Base-by-base conservation (phyloP, 106 monocot species). In the Narthecium ossifragum region DNA sequence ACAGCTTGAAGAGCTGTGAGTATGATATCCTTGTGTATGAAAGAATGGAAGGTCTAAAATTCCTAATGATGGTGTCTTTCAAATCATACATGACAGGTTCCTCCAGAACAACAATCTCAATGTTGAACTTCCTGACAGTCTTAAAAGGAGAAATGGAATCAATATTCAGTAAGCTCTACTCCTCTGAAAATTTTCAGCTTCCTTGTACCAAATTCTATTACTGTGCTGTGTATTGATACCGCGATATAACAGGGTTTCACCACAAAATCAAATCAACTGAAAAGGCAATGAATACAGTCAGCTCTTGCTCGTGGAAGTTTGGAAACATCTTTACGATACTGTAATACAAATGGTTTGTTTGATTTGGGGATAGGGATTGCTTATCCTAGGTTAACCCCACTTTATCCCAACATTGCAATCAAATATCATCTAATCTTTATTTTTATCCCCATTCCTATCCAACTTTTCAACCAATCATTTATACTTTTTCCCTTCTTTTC, bases 101-200 rank as follows among this genome's bases (percentile, higher is more conserved):
- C 70, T 86, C 26, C 81, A 86, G 55, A 80, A 81, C 67, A 86
- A 86, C 51, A 61, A 75, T 50, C 73, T 86, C 31, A 33, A 62
- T 11, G 73, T 77, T 17, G 14, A 46, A 13, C 31, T 86, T 38
- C 81, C 86, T 30, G 55, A 55, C 55, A 74, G 60, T 64, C 57
- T 86, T 20, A 67, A 46, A 67, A 58, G 27, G 12, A 81, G 68
- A 69, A 67, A 31, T 0, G 79, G 67, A 46, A 70, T 81, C 20
- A 60, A 51, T n/a, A 62, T 86, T 26, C 70, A 71, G 81, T 81
- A 62, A 6, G n/a, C n/a, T n/a, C n/a, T n/a, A n/a, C n/a, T n/a
- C n/a, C n/a, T n/a, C n/a, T n/a, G n/a, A n/a, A n/a, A 72, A 77
- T 46, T 20, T 18, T 23, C 4, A 51, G 4, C 46, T 14, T 20